Base-by-base conservation (phyloP, 371 early-diverging fungal genomes). In the Entomophthora muscae region DNA sequence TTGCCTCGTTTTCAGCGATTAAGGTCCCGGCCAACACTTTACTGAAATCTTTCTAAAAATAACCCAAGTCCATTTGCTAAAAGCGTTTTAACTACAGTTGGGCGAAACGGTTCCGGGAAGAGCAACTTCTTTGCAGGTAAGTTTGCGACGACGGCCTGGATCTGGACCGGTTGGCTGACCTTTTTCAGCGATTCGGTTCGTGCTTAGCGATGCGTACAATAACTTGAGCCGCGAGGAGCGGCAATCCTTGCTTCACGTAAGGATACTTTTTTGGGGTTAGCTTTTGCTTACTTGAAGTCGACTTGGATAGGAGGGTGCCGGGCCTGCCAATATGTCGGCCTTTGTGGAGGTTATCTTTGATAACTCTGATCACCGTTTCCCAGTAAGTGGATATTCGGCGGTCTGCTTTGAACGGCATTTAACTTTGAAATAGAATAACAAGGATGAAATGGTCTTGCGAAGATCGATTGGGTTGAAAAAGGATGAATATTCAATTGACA, bases 81-180 rank as follows among this genome's bases (percentile, higher is more conserved):
- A n/a, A n/a, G n/a, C n/a, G n/a, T 17, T 17, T 42, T 42, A 42
- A 10, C 42, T 42, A 10, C 17, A 91, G 95, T 97, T n/a, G 99
- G 99, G 42, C 81, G 95, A 67, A 99, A 99, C 74, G 99, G 99
- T 51, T 89, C 97, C 5, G 99, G 99, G 27, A 99, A 99, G 76
- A 92, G 93, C 73, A 99, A 98, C 75, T 96, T 99, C 72, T 95
- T 99, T 70, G 84, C 94, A 71, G 84, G 84, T 82, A 74, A 31
- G n/a, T n/a, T n/a, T n/a, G n/a, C n/a, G n/a, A n/a, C n/a, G n/a
- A n/a, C n/a, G n/a, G n/a, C n/a, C n/a, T n/a, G n/a, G n/a, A n/a
- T n/a, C n/a, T n/a, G n/a, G n/a, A n/a, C n/a, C n/a, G n/a, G n/a
- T n/a, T n/a, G n/a, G n/a, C n/a, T n/a, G n/a, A n/a, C n/a, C n/a